Conservation (phyloP, 768 basidiomycete genomes). For the Panellus pusillus region DNA sequence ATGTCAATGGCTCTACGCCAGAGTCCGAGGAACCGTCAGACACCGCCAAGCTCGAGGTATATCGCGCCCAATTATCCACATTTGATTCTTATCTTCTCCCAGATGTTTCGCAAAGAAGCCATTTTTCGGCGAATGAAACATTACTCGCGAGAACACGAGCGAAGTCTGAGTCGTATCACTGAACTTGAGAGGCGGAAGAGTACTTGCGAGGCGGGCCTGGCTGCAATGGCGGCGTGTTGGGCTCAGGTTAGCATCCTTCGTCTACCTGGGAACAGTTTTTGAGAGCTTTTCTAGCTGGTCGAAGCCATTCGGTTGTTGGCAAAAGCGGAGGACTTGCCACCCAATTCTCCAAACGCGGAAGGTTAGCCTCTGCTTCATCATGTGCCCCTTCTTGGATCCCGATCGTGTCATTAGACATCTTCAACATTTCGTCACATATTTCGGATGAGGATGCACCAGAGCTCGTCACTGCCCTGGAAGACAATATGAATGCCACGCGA, state of each 20-base stretch:
- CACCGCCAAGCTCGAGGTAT: slow-evolving; percentile 66
- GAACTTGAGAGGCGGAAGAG: slow-evolving; percentile 66
- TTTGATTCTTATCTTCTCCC: slow-evolving; percentile 20
- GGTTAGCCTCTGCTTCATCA: slow-evolving; percentile 31
- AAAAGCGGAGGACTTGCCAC: slow-evolving; percentile 48
- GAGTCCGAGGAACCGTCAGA: slow-evolving; percentile 51
- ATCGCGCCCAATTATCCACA: slow-evolving; percentile 9
- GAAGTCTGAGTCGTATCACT: slow-evolving; percentile 57
- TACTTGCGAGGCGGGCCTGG: slow-evolving; percentile 68
- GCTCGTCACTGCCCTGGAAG: slow-evolving; percentile 46
- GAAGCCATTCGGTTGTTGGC: slow-evolving; percentile 64
- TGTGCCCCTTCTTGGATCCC: slow-evolving; percentile 3
- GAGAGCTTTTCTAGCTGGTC: slow-evolving; percentile 48
- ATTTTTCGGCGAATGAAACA: slow-evolving; percentile 83
- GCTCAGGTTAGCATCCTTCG: slow-evolving; percentile 51
- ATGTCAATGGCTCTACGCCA: slow-evolving; percentile 47
- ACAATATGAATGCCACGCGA: slow-evolving; percentile 58
- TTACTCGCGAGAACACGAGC: slow-evolving; percentile 74
- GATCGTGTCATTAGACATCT: slow-evolving; percentile 37
- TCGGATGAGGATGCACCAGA: slow-evolving; percentile 37
- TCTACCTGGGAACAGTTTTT: slow-evolving; percentile 6
- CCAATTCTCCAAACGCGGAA: slow-evolving; percentile 40
- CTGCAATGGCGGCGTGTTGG: slow-evolving; percentile 80
- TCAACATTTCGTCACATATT: slow-evolving; percentile 45
- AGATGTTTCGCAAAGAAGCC: slow-evolving; percentile 88